phyloP scores from a whole-genome alignment of 2,329 filamentous ascomycete genomes.

The Ceratocystis albifundus region DNA sequence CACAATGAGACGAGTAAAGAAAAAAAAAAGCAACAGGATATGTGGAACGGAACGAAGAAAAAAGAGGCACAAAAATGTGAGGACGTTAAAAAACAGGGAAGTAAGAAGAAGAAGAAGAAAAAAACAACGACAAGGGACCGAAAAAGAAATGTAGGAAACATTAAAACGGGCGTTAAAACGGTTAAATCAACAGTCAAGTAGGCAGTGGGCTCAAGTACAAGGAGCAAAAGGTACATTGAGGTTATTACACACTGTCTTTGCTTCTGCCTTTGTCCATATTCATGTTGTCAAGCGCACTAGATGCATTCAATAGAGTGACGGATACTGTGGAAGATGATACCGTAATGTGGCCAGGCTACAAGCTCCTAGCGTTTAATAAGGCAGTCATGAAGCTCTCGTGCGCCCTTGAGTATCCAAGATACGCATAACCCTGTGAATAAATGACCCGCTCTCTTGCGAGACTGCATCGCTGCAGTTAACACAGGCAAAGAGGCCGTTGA shows the following conservation, averaged over 20 bases:
- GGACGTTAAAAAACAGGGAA: conserved; percentile 2
- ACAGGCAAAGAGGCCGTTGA: neutral
- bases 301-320: neutral
- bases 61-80: neutral
- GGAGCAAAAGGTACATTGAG: neutral
- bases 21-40: conserved; percentile 12
- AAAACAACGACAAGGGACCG: neutral
- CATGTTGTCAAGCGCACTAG: conserved; percentile 2
- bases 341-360: neutral
- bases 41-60: neutral
- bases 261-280: neutral
- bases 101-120: neutral
- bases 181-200: conserved; percentile 2
- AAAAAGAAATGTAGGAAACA: conserved; percentile 5
- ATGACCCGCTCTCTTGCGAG: neutral
- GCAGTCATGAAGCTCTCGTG: neutral
- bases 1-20: neutral
- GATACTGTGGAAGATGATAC: neutral
- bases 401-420: neutral
- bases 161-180: conserved; percentile 1
- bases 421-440: neutral
- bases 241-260: neutral
- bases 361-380: neutral
- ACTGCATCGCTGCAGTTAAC: neutral
- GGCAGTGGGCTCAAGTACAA: neutral